These are phyloP conservation scores for Fusarium haematococcum DNA, from an alignment of 2,329 filamentous ascomycete species.

Conservation along the genomic window DNA sequence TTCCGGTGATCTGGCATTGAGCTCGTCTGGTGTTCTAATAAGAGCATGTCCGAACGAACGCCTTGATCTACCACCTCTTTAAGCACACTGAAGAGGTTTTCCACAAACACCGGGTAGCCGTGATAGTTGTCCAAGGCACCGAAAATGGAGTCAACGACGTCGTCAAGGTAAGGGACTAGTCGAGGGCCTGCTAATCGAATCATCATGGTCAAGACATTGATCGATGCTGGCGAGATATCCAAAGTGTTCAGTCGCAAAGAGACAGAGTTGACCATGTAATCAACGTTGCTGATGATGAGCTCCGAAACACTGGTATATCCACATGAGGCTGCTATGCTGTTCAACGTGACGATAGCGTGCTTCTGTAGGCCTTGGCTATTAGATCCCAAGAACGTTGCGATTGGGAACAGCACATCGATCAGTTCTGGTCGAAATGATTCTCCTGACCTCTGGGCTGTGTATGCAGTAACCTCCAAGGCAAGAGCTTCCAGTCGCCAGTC, in stretches of 20 bases:
- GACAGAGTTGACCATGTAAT: conserved; percentile 96
- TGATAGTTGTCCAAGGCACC: conserved; percentile 95
- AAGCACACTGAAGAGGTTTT: conserved; percentile 85
- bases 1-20: conserved; percentile 58
- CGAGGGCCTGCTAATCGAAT: conserved; percentile 84
- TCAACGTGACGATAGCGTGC: conserved; percentile 86
- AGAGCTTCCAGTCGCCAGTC: conserved; percentile 84
- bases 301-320: conserved; percentile 80
- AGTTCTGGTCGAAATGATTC: conserved; percentile 83
- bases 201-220: conserved; percentile 95
- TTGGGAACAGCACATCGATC: conserved; percentile 90
- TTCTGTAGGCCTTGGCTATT: conserved; percentile 74
- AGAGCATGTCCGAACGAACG: conserved; percentile 66
- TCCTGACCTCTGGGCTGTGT: conserved; percentile 76
- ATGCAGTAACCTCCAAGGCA: conserved; percentile 82
- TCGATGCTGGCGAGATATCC: conserved; percentile 90
- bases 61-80: conserved; percentile 87
- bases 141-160: conserved; percentile 91
- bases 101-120: conserved; percentile 88
- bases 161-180: conserved; percentile 89
- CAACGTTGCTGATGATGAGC: conserved; percentile 89
- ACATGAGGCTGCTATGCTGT: conserved; percentile 81
- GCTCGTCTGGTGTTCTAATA: conserved; percentile 56
- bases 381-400: conserved; percentile 89
- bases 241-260: conserved; percentile 90